Conservation (phyloP, 2,329 filamentous ascomycete species). For the Diaporthe destruens region DNA sequence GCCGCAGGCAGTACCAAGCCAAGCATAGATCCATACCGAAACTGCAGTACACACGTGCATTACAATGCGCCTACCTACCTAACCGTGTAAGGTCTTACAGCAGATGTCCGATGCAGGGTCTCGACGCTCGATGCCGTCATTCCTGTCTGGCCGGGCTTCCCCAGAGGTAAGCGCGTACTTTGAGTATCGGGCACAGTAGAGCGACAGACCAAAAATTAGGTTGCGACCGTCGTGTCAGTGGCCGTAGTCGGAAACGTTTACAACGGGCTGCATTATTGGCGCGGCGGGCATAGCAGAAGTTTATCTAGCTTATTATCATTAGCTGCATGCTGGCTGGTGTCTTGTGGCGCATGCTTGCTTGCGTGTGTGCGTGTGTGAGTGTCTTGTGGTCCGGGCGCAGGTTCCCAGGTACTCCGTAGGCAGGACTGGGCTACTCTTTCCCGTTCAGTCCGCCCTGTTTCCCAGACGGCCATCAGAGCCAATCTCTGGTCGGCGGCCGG, state of each 20-base stretch:
- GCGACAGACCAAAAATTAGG: neutral
- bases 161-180: no score
- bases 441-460: neutral
- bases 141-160: neutral
- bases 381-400: conserved; percentile 18
- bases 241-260: conserved; percentile 7
- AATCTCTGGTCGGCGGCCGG: conserved; percentile 9
- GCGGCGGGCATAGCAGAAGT: neutral
- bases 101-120: neutral
- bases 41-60: no score
- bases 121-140: conserved; percentile 16
- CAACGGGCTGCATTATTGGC: neutral
- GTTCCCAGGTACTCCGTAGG: neutral
- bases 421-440: neutral
- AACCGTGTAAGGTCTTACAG: neutral
- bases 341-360: neutral
- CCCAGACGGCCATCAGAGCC: neutral
- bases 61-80: neutral
- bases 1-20: neutral
- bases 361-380: neutral
- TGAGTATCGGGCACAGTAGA: no score
- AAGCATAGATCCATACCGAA: no score
- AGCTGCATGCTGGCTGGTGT: neutral
- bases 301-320: neutral
- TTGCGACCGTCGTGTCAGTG: conserved; percentile 24